phyloP scores from a whole-genome alignment of 2,329 filamentous ascomycete genomes.

The Monilinia polystroma region DNA sequence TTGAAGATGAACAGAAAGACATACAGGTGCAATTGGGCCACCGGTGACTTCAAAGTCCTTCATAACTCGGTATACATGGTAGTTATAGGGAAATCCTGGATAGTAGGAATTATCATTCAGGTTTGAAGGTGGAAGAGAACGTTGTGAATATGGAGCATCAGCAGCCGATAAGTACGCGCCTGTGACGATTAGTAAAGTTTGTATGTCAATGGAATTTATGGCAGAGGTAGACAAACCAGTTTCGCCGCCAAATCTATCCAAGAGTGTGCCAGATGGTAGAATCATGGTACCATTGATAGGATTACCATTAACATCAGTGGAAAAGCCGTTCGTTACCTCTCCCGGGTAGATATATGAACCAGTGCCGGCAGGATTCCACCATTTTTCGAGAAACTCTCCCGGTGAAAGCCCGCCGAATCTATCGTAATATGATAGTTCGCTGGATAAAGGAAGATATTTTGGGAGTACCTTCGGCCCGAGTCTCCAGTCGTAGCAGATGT shows the following conservation, averaged over 20 bases:
- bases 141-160: constrained; percentile 12
- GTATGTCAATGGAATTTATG: too few relatives aligned
- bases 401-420: constrained; percentile 15
- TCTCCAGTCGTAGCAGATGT: constrained; percentile 13
- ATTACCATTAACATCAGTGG: neutral
- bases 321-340: constrained; percentile 14
- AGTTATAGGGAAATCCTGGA: constrained; percentile 14
- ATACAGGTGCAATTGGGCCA: constrained; percentile 17
- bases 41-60: neutral
- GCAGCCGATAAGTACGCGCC: constrained; percentile 13
- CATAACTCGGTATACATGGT: constrained; percentile 17
- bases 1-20: neutral
- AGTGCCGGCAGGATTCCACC: constrained; percentile 8
- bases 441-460: constrained; percentile 8
- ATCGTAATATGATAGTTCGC: constrained; percentile 21
- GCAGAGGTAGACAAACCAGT: constrained; percentile 2
- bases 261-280: neutral
- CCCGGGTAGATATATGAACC: neutral
- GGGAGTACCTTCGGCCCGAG: constrained; percentile 18
- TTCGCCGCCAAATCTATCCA: constrained; percentile 22
- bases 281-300: constrained; percentile 16
- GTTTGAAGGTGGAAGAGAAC: constrained; percentile 16
- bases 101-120: neutral
- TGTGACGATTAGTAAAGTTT: neutral
- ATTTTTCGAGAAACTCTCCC: constrained; percentile 13